Base-by-base conservation (phyloP, 2,329 filamentous ascomycete species). In the Pseudofabraea citricarpa region DNA sequence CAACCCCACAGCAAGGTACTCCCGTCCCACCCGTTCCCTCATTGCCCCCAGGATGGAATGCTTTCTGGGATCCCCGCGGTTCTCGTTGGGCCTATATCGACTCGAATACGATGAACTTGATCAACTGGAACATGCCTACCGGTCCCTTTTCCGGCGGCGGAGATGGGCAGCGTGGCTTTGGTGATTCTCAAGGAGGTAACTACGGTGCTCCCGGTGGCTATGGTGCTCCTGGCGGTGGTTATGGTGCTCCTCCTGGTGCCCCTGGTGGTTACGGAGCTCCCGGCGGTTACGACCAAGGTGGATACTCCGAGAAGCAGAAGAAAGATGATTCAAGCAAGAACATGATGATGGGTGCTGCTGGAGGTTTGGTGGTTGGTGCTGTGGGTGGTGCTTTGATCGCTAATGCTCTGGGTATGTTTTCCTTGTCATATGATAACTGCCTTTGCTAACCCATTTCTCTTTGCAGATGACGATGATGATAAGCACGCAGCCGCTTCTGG, bases 11-110 rank as follows among this genome's bases (percentile, higher is more conserved):
- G 12, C 52, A 32, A 12, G 29, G 29, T 3, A 21, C 9, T 7
- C 10, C 35, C 21, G n/a, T 37, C 10, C 35, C 39, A 19, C 39
- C 39, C n/a, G 18, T 54, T 4, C 72, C 80, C 19, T 67, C 75
- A 48, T 66, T 83, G 52, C 71, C 81, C 20, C 56, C 69, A 40
- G 81, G 81, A 51, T 85, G 81, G 81, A 65, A 68, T 26, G 69
- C 78, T 21, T 74, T 82, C 62, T 85, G 74, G 63, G 81, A 85
- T 50, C 72, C 76, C 46, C 70, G 68, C 47, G 66, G 71, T 48
- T 75, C 81, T 56, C 76, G 77, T 43, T 83, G 77, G 66, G 85
- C 77, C 65, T 86, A 81, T 56, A 69, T 78, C 45, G 79, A 85
- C 23, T 19, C 35, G 16, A 31, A 18, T 15, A 87, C 82, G 54